Percentiles rank a stretch among this genome's conserved stretches.
These are phyloP conservation scores for Trichosporon inkin DNA, from an alignment of 1,284 basidiomycete species.

Conservation along the genomic window DNA sequence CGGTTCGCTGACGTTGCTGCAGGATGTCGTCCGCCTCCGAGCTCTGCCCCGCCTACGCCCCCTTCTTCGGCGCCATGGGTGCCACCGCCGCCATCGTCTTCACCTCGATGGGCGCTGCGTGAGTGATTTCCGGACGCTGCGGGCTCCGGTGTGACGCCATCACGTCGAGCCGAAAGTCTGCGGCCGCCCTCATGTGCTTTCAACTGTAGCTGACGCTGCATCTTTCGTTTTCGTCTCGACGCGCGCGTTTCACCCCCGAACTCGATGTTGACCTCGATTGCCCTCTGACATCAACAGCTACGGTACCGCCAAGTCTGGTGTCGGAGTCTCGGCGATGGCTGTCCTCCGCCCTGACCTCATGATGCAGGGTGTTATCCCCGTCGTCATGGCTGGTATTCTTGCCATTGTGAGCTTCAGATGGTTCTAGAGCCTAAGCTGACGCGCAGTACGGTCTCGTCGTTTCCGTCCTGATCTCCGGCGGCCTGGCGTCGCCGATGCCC, in stretches of 20 bases:
- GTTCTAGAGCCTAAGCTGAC: neutral
- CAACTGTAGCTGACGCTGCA: conserved; percentile 4
- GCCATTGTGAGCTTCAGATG: conserved; percentile 60
- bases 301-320: conserved; percentile 97
- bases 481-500: conserved; percentile 57
- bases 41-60: conserved; percentile 87
- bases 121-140: conserved; percentile 24
- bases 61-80: conserved; percentile 97
- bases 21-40: conserved; percentile 67
- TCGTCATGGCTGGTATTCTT: conserved; percentile 99
- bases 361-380: conserved; percentile 94
- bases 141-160: neutral
- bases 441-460: conserved; percentile 82
- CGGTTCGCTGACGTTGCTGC: neutral
- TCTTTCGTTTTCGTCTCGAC: neutral
- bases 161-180: neutral
- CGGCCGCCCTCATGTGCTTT: neutral
- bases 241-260: neutral
- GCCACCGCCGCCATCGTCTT: conserved; percentile 96
- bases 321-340: conserved; percentile 98
- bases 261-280: neutral
- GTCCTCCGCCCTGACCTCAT: conserved; percentile 89
- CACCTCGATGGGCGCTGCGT: conserved; percentile 63
- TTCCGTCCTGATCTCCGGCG: conserved; percentile 76
- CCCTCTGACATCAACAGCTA: conserved; percentile 47